phyloP scores from a whole-genome alignment of 2,329 filamentous ascomycete species.

The Phialemonium atrogriseum region DNA sequence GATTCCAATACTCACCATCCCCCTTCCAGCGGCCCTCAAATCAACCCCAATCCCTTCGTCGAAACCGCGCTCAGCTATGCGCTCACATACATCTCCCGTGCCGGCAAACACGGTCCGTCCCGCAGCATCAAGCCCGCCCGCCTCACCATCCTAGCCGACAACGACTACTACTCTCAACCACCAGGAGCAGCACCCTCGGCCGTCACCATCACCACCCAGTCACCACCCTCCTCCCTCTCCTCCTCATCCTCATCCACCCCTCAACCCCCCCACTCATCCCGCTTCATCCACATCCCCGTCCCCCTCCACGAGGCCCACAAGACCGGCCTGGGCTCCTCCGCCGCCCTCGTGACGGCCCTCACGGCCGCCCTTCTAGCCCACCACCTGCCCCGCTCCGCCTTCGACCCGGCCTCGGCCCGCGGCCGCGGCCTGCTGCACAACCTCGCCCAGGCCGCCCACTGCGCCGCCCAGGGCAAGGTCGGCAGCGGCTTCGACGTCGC shows the following conservation, averaged over 20 bases:
- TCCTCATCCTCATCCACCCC: conserved; percentile 3
- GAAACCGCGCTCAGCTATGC: conserved; percentile 85
- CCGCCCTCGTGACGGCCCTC: conserved; percentile 84
- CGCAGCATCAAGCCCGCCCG: conserved; percentile 57
- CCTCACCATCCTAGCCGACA: conserved; percentile 86
- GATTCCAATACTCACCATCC: conserved; percentile 3
- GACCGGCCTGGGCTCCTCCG: conserved; percentile 90
- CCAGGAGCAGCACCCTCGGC: conserved; percentile 8
- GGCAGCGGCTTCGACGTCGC: conserved; percentile 95
- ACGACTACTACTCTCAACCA: conserved; percentile 84
- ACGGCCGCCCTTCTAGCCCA: conserved; percentile 69
- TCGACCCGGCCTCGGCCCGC: conserved; percentile 46
- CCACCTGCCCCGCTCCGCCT: conserved; percentile 53
- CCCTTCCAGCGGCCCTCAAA: conserved; percentile 31
- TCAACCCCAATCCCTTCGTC: conserved; percentile 70
- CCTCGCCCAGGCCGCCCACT: conserved; percentile 87
- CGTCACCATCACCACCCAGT: conserved; percentile 24
- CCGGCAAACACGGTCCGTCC: conserved; percentile 26
- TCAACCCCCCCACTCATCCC: conserved; percentile 22
- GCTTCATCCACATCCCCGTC: conserved; percentile 73
- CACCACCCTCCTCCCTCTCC: conserved; percentile 9
- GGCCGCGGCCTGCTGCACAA: conserved; percentile 70
- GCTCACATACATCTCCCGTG: conserved; percentile 65
- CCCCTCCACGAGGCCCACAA: conserved; percentile 77
- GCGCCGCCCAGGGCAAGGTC: conserved; percentile 92